A percentile compares a stretch with the other conserved stretches of the same genome.
Conservation (phyloP, 2,329 filamentous ascomycete genomes). For the Chaetothyriales sp. region DNA sequence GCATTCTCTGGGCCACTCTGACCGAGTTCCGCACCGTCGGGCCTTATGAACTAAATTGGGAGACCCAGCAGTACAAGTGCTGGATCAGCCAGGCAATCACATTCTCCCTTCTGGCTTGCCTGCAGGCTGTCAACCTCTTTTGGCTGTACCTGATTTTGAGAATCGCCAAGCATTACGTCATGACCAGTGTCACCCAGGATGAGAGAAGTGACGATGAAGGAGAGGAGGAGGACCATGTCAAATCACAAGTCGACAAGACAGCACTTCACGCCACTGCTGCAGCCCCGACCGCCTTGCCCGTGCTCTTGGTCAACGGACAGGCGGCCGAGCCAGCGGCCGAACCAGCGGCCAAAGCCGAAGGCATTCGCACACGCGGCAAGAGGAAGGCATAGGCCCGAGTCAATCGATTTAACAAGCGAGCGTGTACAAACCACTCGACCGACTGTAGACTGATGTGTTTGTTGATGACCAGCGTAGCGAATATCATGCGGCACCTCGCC, state of each 20-base stretch:
- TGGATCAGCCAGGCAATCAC: constrained; percentile 23
- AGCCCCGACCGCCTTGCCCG: constrained; percentile 9
- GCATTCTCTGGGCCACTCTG: constrained; percentile 22
- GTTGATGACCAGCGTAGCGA: neutral
- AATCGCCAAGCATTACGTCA: constrained; percentile 20
- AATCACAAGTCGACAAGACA: constrained; percentile 1
- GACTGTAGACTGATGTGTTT: neutral
- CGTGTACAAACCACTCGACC: too few relatives aligned
- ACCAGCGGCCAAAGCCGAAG: constrained; percentile 17
- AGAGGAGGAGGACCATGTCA: constrained; percentile 27
- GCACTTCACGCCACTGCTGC: neutral
- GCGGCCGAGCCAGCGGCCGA: constrained; percentile 22
- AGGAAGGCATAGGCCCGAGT: constrained; percentile 3
- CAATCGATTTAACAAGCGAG: neutral
- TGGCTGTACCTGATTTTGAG: constrained; percentile 23
- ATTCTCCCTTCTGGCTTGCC: constrained; percentile 21
- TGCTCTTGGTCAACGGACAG: constrained; percentile 28
- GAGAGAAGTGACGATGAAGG: constrained; percentile 35
- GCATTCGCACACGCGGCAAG: constrained; percentile 19
- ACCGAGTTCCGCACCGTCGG: constrained; percentile 24
- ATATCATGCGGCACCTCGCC: neutral
- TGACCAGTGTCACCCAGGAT: constrained; percentile 23
- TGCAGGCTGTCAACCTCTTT: constrained; percentile 25
- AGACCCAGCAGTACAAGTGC: constrained; percentile 25
- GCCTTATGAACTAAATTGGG: constrained; percentile 24